Base-by-base conservation (phyloP, 176 grass and related monocot species). In the Lolium rigidum region DNA sequence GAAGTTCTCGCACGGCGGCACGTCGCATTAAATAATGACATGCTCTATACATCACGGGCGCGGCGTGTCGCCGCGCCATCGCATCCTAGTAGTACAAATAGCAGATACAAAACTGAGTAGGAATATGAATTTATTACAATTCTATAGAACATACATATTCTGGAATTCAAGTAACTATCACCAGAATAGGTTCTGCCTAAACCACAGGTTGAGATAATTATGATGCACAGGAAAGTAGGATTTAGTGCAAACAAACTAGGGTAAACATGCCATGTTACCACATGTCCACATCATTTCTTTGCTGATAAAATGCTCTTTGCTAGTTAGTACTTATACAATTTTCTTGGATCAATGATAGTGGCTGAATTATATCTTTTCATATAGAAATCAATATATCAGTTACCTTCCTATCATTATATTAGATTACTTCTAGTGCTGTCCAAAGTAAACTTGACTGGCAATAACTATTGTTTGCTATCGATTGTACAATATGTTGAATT, bases 91-190 rank as follows among this genome's bases (percentile, higher is more conserved):
- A n/a, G 17, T 21, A 66, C 6, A 80, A 67, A 28, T 49, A 31
- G 59, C 24, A 11, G 24, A 49, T 21, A 12, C 22, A 0, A 46
- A 4, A 80, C 9, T 65, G 43, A 8, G 58, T 43, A 84, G 24
- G 39, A 63, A 84, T 48, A 75, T 63, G 18, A 13, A 62, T 50
- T 84, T 9, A 3, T 48, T 9, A 62, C 35, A 58, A 15, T 65
- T 73, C 15, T 39, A 78, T 13, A 77, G 3, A 16, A 24, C 10
- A 70, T 25, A 55, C 9, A 61, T 55, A 73, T 22, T 63, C 26
- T 51, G 51, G 82, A 68, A 44, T 80, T 51, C n/a, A 13, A 47
- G 84, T 74, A 74, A 44, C 43, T 31, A 88, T 7, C 20, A 78
- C 15, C 5, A 35, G 10, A 44, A 54, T n/a, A 6, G 50, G 31